These are phyloP conservation scores for Phallus indusiatus DNA, from an alignment of 768 basidiomycete species.

Conservation along the genomic window DNA sequence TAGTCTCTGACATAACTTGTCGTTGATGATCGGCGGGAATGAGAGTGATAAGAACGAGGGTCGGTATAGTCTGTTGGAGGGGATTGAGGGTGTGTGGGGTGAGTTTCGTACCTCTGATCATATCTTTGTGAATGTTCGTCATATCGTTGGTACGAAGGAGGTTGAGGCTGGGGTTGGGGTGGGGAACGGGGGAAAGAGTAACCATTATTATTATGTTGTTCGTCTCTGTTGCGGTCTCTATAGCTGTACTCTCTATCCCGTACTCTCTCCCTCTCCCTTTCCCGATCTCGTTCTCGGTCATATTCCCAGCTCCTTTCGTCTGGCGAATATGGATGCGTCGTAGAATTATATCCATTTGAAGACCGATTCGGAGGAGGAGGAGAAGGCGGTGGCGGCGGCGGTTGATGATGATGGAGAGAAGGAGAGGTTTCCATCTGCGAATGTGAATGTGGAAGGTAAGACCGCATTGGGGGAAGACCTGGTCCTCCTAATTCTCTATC, in stretches of 20 bases:
- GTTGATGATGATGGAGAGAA: not conserved
- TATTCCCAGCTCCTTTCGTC: not conserved
- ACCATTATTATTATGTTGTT: not conserved
- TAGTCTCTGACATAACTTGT: not conserved
- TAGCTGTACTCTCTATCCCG: not conserved
- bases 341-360: not conserved
- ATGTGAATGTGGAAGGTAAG: not conserved
- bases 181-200: not conserved
- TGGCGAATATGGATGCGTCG: not conserved
- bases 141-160: not conserved
- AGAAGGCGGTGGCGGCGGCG: not conserved
- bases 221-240: not conserved
- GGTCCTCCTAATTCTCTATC: not conserved
- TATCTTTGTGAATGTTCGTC: not conserved
- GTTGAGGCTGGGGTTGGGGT: not conserved
- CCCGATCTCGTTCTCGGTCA: not conserved
- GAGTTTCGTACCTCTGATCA: not conserved
- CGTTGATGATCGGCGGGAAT: not conserved
- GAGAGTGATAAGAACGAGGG: not conserved
- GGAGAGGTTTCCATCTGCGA: not conserved
- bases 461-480: slow-evolving; percentile 1
- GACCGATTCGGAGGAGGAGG: not conserved
- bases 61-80: not conserved
- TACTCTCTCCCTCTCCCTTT: not conserved
- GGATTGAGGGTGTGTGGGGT: not conserved